Base-by-base conservation (phyloP, 2,329 filamentous ascomycete species). In the Diplodia intermedia region DNA sequence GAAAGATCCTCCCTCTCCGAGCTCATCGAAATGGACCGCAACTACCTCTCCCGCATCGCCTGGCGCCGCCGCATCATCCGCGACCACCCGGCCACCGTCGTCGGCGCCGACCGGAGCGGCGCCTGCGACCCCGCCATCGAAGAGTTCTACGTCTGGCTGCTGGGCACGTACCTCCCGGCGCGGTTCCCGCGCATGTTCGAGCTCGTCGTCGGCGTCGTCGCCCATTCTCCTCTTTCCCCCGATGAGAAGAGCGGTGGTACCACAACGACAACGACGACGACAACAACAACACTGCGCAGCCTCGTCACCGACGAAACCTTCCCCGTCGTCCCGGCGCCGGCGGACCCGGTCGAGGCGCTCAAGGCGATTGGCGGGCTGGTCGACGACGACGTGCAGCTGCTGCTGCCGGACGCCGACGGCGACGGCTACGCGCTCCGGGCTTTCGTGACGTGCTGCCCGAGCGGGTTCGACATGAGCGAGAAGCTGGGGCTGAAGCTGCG, bases 71-170 rank as follows among this genome's bases (percentile, higher is more conserved):
- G 40, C 40, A 43, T 43, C 40, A 43, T 43, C 40, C 40, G 40
- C 40, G 40, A 43, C 40, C 40, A 43, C 40, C 5, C 40, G 15
- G 14, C 40, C 5, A 43, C 40, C 40, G 40, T 43, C 40, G 18
- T 43, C 40, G 40, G 40, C 40, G 40, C 40, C 18, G 6, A 43
- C 40, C 7, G 5, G 1, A 26, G 26, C 40, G 6, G 15, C 40
- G 40, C 7, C 15, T n/a, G 5, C 4, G 4, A 7, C 1, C 40
- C 40, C 15, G 85, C 86, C 7, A 79, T 89, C 3, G 70, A 79
- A 20, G 88, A 90, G 70, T 78, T 88, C 15, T 89, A 89, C 73
- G 76, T 75, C 11, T 90, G 84, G 75, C 78, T 89, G 8, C 76
- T 84, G 14, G 77, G 75, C 7, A 82, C 76, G 0, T 89, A 89